Evolutionary conservation across 116 monocot species (phyloP), one percentile per base, ranked within the genome.

Genomic region (Cymodocea nodosa): DNA sequence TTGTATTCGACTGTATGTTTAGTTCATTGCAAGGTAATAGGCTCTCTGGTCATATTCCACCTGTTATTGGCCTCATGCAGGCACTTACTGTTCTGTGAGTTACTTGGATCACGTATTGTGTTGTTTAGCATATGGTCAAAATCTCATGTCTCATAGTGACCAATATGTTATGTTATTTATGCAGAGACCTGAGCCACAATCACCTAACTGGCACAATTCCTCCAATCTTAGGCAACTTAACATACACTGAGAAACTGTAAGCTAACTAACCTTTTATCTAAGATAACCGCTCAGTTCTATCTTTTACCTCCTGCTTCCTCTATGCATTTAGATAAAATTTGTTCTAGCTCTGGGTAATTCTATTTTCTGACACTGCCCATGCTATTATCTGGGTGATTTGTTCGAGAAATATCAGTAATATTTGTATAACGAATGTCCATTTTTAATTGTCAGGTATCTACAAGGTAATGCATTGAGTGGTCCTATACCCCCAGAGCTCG

Each of bases 1-100:
- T 23, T 55, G 11, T 17, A n/a, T 1, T 37, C 24, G n/a, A 39
- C 4, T 49, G 11, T 59, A 3, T 70, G 44, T 61, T 18, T 68
- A 95, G 95, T 64, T 95, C 95, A 15, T 80, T 95, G 83, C 95
- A 95, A 82, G 91, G 85, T 30, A 95, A 95, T 68, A 85, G 80
- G 17, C 82, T 95, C 65, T 69, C 83, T 11, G 95, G 95, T 8
- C 68, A 52, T 12, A 95, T 95, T 78, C 95, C 95, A 51, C 35
- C 85, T 68, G 95, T 95, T 9, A 87, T 95, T 80, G 95, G 95
- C 35, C 78, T 95, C 22, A 95, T 95, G 95, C 95, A 95, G 71
- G 95, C 95, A 34, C 85, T 95, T 68, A 83, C 95, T 17, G 95
- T 95, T 20, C 64, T 95, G 95, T 95, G 79, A 85, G 85, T 72